Evolutionary conservation across 352 stramenopile species (phyloP), one percentile per base, ranked within the genome.

Genomic region (Pythium coloratum): DNA sequence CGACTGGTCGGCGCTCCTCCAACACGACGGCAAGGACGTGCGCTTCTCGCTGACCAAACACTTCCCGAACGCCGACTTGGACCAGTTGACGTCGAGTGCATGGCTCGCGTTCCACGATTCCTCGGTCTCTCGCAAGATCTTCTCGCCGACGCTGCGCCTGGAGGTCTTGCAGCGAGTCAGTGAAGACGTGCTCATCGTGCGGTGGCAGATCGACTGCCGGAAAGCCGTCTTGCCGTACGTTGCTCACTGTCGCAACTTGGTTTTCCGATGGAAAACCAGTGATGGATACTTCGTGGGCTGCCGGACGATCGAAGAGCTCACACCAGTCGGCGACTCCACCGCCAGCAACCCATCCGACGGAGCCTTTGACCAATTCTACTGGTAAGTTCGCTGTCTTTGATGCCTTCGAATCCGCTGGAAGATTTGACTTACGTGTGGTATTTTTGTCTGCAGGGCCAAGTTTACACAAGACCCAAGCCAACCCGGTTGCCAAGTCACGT

Each of bases 301-400:
- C 53, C 70, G 70, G 1, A 76, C 64, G 1, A 72, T 76, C 50
- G 61, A 76, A 33, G 69, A 71, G 38, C 36, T 66, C 5, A 49
- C 58, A 24, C 55, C 59, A 3, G 24, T 55, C 13, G 58, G 62
- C 7, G 51, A 28, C 10, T 6, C 53, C 6, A 26, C 34, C 24
- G 38, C 46, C 24, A 69, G 49, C 32, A 65, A 71, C 44, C 64
- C 64, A 28, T 66, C 69, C 7, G 56, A 67, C 44, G 58, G 55
- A 12, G 63, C 69, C 8, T 75, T 70, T 44, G 65, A 72, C 36
- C 70, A 76, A n/a, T 76, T 76, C 53, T 76, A 72, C 55, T 76
- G 70, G 70, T 76, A 55, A 49, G 64, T 73, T 54, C 7, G 20
- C 53, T 59, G 16, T 16, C 32, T 59, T 42, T 24, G 20, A 24